Base-by-base conservation (phyloP, 805 yeast genomes). In the Hanseniaspora nectarophila region DNA sequence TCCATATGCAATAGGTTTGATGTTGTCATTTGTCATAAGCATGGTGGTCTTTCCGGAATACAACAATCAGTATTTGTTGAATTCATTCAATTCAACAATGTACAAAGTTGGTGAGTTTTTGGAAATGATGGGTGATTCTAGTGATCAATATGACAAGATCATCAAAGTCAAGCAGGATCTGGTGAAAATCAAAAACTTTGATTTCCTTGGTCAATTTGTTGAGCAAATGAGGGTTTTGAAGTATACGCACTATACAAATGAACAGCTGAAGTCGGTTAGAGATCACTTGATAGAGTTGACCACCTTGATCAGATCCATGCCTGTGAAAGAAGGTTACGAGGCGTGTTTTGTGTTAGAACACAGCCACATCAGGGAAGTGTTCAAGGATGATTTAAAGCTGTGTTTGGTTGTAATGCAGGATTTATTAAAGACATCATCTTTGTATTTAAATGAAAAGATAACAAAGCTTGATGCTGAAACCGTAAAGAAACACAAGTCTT, bases 1-100 rank as follows among this genome's bases (percentile, higher is more conserved):
- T 7, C 75, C 78, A 0, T 73, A 70, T 54, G 54, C 70, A 0
- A 70, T 73, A 57, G 79, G 78, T 1, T 52, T 72, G 2, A 32
- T 69, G 15, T 47, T 72, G 1, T 67, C 74, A 0, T 51, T 73
- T 12, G 23, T 65, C 1, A 64, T 70, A 2, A 69, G 72, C 39
- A 34, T 67, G 4, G 3, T 60, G 4, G 56, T 72, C 16, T 66
- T 63, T 48, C 78, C 79, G 5, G 69, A 68, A 33, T 55, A 67
- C 33, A 75, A 76, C n/a, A 69, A 70, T 48, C 54, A 60, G 13
- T 62, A 61, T 39, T 51, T 71, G 12, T 58, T 66, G 24, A 51
- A 53, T 0, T 59, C 66, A 5, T 56, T 69, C 13, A 54, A 59
- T 7, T 50, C 55, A 1, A 57, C 70, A 1, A 51, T 64, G 1